Percentiles rank a stretch among this genome's conserved stretches.
Evolutionary conservation across 352 stramenopile species (phyloP).

Genomic region (Halophytophthora batemanensis): DNA sequence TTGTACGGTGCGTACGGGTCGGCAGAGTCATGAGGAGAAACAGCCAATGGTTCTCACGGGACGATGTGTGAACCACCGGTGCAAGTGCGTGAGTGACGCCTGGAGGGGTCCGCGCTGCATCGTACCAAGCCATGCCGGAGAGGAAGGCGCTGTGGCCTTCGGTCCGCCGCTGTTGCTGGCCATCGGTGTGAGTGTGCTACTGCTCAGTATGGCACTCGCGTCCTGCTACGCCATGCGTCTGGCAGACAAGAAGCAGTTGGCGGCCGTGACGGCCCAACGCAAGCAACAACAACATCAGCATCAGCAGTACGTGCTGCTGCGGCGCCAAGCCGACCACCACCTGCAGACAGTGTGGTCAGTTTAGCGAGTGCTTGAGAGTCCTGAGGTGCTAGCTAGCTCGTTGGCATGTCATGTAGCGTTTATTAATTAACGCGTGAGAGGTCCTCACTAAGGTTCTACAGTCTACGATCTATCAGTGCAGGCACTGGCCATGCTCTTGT

Average conservation of each 20-base stretch:
- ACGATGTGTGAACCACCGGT: slow-evolving; percentile 39
- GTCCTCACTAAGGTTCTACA: background rate
- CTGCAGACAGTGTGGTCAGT: slow-evolving; percentile 21
- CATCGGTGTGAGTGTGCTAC: slow-evolving; percentile 10
- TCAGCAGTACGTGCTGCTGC: slow-evolving; percentile 20
- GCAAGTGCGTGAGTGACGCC: slow-evolving; percentile 27
- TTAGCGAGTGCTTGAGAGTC: background rate
- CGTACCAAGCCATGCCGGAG: slow-evolving; percentile 8
- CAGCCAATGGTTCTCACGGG: slow-evolving; percentile 19
- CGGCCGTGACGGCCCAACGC: slow-evolving; percentile 13
- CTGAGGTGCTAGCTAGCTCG: background rate
- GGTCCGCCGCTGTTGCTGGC: slow-evolving; percentile 22
- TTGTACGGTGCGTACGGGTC: slow-evolving; percentile 41
- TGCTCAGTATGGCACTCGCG: slow-evolving; percentile 14
- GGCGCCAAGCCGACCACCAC: slow-evolving; percentile 19
- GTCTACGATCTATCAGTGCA: background rate
- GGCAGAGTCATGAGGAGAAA: slow-evolving; percentile 2
- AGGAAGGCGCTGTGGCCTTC: slow-evolving; percentile 13
- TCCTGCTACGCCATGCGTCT: slow-evolving; percentile 18
- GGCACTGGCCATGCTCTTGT: background rate
- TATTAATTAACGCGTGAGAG: background rate
- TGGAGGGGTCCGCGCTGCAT: slow-evolving; percentile 57
- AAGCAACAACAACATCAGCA: slow-evolving; percentile 29
- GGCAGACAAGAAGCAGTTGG: slow-evolving; percentile 10
- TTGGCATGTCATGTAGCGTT: background rate